Evolutionary conservation across 805 yeast genomes (phyloP).

Genomic region (Kodamaea nitidulidarum): DNA sequence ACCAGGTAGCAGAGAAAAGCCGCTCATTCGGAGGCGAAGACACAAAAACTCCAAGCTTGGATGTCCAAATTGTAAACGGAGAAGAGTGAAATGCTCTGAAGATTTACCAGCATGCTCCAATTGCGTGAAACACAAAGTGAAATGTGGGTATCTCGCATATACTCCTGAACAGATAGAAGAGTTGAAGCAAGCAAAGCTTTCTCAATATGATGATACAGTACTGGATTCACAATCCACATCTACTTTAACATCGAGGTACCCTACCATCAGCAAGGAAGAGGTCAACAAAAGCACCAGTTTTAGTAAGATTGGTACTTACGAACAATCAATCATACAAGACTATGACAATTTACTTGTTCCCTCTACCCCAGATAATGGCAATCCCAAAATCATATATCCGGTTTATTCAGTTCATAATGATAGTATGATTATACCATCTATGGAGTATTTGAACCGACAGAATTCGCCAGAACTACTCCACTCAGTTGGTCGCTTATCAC

Average conservation of each 20-base stretch:
- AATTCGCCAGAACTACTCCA: background rate
- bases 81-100: constrained; percentile 48
- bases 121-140: constrained; percentile 37
- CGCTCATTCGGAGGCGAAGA: constrained; percentile 15
- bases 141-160: constrained; percentile 38
- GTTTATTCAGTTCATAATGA: constrained; percentile 24
- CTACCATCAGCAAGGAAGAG: constrained; percentile 7
- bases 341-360: constrained; percentile 32
- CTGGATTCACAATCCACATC: background rate
- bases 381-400: constrained; percentile 35
- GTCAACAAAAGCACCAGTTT: constrained; percentile 4
- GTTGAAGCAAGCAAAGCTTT: constrained; percentile 18
- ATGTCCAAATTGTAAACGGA: constrained; percentile 46
- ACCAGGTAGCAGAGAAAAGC: background rate
- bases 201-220: constrained; percentile 5
- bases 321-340: constrained; percentile 19
- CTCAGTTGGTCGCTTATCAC: background rate
- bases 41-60: constrained; percentile 36
- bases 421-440: background rate
- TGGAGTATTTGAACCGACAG: background rate
- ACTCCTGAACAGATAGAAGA: constrained; percentile 29
- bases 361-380: constrained; percentile 12
- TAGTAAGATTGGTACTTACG: constrained; percentile 1
- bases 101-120: constrained; percentile 37
- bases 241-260: background rate